These are phyloP conservation scores for Leptodontidium sp. DNA, from an alignment of 2,329 filamentous ascomycete species.

Conservation along the genomic window DNA sequence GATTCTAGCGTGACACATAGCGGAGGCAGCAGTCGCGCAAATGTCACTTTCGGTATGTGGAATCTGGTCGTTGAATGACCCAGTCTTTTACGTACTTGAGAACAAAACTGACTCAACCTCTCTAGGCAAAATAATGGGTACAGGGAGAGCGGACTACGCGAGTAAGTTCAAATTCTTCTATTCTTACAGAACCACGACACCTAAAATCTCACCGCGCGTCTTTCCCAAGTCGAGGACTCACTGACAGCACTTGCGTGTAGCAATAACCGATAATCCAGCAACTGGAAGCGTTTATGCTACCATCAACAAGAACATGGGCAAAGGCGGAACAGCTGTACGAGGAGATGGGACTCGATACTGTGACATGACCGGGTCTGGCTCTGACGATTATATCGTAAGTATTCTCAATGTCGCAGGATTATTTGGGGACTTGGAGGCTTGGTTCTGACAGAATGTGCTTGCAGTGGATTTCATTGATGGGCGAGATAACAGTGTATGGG, in stretches of 20 bases:
- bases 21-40: conserved; percentile 3
- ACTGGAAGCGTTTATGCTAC: conserved; percentile 13
- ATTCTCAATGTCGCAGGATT: not conserved
- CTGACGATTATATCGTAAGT: conserved; percentile 25
- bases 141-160: conserved; percentile 21
- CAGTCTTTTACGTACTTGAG: not conserved
- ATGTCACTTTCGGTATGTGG: conserved; percentile 17
- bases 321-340: conserved; percentile 18
- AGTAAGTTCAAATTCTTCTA: not conserved
- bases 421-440: not conserved
- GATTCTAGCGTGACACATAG: conserved; percentile 13
- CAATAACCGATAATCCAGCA: not conserved
- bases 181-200: not conserved
- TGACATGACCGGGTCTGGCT: conserved; percentile 27
- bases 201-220: not conserved
- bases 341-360: conserved; percentile 27
- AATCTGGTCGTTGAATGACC: not conserved
- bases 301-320: conserved; percentile 14
- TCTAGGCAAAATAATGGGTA: conserved; percentile 22
- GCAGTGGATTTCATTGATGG: conserved; percentile 20
- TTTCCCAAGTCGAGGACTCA: not conserved
- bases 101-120: not conserved
- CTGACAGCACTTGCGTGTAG: not conserved
- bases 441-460: not conserved
- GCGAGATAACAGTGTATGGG: conserved; percentile 21